Evolutionary conservation across 768 basidiomycete genomes (phyloP).

Genomic region (Multifurca ochricompacta): DNA sequence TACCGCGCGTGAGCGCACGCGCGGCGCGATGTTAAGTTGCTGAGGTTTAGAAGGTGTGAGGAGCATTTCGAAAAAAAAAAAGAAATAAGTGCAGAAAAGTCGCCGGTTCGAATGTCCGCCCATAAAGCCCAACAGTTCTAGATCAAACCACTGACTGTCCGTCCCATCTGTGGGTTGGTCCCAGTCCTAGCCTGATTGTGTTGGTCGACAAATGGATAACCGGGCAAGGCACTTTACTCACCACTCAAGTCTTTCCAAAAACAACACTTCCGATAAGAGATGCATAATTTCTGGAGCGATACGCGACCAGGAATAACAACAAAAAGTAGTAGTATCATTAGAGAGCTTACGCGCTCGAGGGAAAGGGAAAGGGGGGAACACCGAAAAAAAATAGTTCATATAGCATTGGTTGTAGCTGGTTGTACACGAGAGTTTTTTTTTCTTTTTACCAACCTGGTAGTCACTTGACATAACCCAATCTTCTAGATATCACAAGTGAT

Average conservation of each 20-base stretch:
- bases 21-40: not conserved
- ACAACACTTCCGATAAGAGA: too few species aligned
- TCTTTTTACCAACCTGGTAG: not conserved
- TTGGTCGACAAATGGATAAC: too few species aligned
- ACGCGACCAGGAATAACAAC: not conserved
- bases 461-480: constrained; percentile 3
- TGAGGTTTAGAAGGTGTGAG: not conserved
- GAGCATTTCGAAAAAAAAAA: not conserved
- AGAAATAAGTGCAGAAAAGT: too few species aligned
- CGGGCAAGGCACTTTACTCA: too few species aligned
- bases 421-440: too few species aligned
- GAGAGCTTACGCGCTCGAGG: not conserved
- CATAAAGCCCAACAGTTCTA: not conserved
- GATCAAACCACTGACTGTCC: not conserved
- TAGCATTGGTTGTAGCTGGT: not conserved
- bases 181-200: too few species aligned
- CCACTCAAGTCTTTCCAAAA: too few species aligned
- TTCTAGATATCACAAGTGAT: constrained; percentile 2
- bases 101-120: not conserved
- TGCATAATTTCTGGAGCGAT: too few species aligned
- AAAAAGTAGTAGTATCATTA: not conserved
- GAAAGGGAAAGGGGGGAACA: not conserved
- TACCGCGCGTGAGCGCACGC: not conserved
- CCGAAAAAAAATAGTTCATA: not conserved
- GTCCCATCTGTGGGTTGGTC: not conserved